Percentiles rank a stretch among this genome's conserved stretches.
These are phyloP conservation scores for Camellia oleifera DNA, from an alignment of 179 eudicot species.

Conservation along the genomic window DNA sequence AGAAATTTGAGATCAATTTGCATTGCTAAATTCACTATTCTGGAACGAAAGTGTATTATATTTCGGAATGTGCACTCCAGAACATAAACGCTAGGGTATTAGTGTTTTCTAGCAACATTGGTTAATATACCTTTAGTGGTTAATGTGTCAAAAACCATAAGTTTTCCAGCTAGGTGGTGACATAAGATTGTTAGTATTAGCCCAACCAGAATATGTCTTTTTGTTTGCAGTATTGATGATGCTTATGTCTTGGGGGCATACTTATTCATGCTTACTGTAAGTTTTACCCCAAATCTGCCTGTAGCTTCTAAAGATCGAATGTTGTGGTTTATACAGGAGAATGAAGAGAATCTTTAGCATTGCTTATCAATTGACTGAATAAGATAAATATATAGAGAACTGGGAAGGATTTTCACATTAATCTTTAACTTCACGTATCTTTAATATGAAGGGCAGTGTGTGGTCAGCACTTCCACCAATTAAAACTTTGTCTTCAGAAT, in stretches of 20 bases:
- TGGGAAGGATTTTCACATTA: constrained; percentile 13
- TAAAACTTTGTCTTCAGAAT: constrained; percentile 36
- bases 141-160: not conserved
- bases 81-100: no score
- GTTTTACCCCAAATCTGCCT: not conserved
- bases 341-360: not conserved
- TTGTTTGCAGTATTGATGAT: not conserved
- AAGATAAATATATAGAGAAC: constrained; percentile 8
- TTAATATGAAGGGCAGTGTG: constrained; percentile 88
- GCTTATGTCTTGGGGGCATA: not conserved
- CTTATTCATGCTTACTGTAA: not conserved
- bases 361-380: constrained; percentile 2
- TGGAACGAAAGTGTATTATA: no score
- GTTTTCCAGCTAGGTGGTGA: not conserved
- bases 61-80: no score
- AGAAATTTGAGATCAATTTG: no score
- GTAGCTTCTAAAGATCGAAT: not conserved
- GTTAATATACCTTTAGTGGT: not conserved
- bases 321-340: not conserved
- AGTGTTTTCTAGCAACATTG: no score
- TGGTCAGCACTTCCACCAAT: constrained; percentile 94
- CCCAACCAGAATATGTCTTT: not conserved
- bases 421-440: constrained; percentile 26
- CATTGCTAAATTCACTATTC: no score
- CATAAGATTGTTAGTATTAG: not conserved